Base-by-base conservation (phyloP, 441 rosid genomes). In the Breynia disticha region DNA sequence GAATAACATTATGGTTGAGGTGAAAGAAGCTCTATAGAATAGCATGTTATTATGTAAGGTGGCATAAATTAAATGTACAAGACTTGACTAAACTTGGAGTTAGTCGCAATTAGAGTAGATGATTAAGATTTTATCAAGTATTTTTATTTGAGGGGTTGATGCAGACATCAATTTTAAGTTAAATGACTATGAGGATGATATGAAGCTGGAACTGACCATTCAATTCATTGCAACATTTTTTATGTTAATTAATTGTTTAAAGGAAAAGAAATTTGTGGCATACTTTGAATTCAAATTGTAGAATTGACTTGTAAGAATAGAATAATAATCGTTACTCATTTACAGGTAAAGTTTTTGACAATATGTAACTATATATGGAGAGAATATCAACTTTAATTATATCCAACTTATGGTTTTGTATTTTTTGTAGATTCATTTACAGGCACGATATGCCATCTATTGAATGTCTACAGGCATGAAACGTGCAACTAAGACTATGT, bases 401-500 rank as follows among this genome's bases (percentile, higher is more conserved):
- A 7, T 24, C 7, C 32, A 24, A 10, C 16, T 15, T 42, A 0
- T 51, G 16, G 48, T 9, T 13, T 24, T 61, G 53, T 35, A 38
- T 18, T 19, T 45, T 48, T 67, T 21, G 10, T 63, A 42, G 6
- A 41, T 14, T 45, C 56, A 47, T 60, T 53, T 43, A 38, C 68
- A 87, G 96, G 98, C 98, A 19, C 55, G 85, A 37, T 82, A 91
- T 72, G 98, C 98, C 10, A 83, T 87, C 63, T 87, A 96, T 56
- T 91, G 96, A 35, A 87, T 91, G 35, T 91, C 96, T 50, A 83
- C 90, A 19, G 98, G 98, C 28, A 91, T 91, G 98, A 91, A 86
- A 75, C 96, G 98, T 41, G 95, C 98, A 21, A 90, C 95, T 37
- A 90, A 79, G 64, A 95, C 98, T 58, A 90, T 90, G 98, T 84